These are phyloP conservation scores for Candida parachauliodes DNA, from an alignment of 805 yeast species.

Conservation along the genomic window DNA sequence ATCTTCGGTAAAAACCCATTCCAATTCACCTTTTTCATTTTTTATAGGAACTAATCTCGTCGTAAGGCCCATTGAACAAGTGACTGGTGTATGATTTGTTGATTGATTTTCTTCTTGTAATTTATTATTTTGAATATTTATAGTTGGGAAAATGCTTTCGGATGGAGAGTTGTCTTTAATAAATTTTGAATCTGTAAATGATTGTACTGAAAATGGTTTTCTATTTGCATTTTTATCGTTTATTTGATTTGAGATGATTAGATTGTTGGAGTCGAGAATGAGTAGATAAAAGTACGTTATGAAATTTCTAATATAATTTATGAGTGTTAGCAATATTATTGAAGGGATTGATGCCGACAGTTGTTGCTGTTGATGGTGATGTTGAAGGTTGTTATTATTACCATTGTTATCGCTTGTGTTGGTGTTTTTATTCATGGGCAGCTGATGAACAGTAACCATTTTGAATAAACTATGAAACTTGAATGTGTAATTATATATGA, in stretches of 20 bases:
- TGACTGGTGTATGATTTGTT: slow-evolving; percentile 2
- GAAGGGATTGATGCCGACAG: not conserved
- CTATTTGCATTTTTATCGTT: not conserved
- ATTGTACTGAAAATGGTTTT: too few species aligned
- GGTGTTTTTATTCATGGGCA: not conserved
- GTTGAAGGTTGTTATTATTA: too few species aligned
- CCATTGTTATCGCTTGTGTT: too few species aligned
- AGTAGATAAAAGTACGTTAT: not conserved
- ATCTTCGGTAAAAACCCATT: slow-evolving; percentile 53
- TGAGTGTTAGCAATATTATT: not conserved
- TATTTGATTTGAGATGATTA: not conserved
- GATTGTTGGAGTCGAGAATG: not conserved
- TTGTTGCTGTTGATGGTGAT: not conserved
- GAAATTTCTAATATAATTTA: not conserved
- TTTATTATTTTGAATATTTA: not conserved
- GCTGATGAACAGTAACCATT: too few species aligned
- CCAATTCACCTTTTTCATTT: slow-evolving; percentile 52
- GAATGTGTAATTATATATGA: too few species aligned
- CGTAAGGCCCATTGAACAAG: slow-evolving; percentile 49
- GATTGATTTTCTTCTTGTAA: not conserved
- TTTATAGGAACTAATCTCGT: slow-evolving; percentile 50
- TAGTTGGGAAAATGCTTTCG: too few species aligned
- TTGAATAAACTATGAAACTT: too few species aligned
- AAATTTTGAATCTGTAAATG: too few species aligned
- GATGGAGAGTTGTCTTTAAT: slow-evolving; percentile 1